Conservation (phyloP, 2,329 filamentous ascomycete genomes). For the Cephalotrichum gorgonifer region DNA sequence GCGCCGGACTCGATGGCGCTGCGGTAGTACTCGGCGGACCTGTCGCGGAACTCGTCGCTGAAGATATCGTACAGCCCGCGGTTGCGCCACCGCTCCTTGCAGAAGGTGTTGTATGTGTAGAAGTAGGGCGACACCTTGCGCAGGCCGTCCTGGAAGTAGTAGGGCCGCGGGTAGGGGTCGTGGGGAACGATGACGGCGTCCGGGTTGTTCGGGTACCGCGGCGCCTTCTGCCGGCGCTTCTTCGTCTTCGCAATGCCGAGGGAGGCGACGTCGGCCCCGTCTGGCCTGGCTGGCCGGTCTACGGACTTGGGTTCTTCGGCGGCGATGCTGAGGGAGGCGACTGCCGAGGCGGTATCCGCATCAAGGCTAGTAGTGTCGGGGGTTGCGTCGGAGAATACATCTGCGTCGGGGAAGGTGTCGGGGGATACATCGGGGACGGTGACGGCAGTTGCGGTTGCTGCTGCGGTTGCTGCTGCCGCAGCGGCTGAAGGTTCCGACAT, state of each 20-base stretch:
- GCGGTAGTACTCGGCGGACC: slow-evolving; percentile 78
- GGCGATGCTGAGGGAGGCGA: slow-evolving; percentile 1
- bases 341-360: not conserved
- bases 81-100: slow-evolving; percentile 87
- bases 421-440: not conserved
- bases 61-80: slow-evolving; percentile 79
- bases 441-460: slow-evolving; percentile 2
- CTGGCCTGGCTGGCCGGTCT: not conserved
- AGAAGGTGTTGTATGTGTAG: slow-evolving; percentile 89
- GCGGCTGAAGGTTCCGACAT: slow-evolving; percentile 4
- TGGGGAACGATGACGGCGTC: slow-evolving; percentile 20
- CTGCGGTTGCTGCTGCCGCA: slow-evolving; percentile 6
- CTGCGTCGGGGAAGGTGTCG: too few species aligned
- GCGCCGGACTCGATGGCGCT: slow-evolving; percentile 69
- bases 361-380: too few species aligned
- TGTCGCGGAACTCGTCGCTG: slow-evolving; percentile 81
- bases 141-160: slow-evolving; percentile 71
- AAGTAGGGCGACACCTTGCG: slow-evolving; percentile 79
- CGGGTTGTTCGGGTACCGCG: slow-evolving; percentile 3
- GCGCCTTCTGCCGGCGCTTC: slow-evolving; percentile 7
- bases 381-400: too few species aligned
- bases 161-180: slow-evolving; percentile 47
- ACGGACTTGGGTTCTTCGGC: slow-evolving; percentile 4
- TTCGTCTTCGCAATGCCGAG: slow-evolving; percentile 5
- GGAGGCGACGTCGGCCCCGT: not conserved